These are phyloP conservation scores for Eucalyptus regnans DNA, from an alignment of 345 rosid species.

Conservation along the genomic window DNA sequence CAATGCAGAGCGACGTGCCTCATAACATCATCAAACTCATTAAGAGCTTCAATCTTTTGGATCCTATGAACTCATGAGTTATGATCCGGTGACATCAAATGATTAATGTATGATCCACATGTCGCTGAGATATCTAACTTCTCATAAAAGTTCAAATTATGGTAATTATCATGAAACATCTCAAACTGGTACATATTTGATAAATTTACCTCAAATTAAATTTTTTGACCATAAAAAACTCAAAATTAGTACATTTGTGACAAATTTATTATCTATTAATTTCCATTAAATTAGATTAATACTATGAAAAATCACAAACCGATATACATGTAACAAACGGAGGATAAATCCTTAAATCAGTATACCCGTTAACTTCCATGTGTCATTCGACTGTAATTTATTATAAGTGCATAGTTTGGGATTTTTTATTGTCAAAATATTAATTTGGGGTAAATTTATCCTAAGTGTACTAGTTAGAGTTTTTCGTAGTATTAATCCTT, in stretches of 20 bases:
- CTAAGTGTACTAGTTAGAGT: neutral
- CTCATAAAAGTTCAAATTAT: neutral
- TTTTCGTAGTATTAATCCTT: neutral
- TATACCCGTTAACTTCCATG: accelerated
- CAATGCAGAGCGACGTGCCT: neutral
- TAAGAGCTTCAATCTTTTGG: neutral
- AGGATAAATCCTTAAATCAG: too few species aligned
- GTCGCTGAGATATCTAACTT: neutral
- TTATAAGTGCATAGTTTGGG: accelerated
- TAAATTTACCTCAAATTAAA: too few species aligned
- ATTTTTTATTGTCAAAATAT: too few species aligned
- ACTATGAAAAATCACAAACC: too few species aligned
- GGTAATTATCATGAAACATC: too few species aligned
- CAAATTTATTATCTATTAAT: too few species aligned
- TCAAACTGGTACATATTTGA: too few species aligned
- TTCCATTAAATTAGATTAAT: too few species aligned
- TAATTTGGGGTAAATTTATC: accelerated
- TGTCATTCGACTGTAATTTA: accelerated
- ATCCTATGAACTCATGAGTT: neutral
- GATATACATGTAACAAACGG: accelerated
- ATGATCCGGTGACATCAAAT: neutral
- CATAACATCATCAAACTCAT: neutral
- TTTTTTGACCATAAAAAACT: too few species aligned
- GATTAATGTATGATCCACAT: neutral
- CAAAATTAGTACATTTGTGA: accelerated